Conservation (phyloP, 164 flowering plant species). For the Annona cherimola region DNA sequence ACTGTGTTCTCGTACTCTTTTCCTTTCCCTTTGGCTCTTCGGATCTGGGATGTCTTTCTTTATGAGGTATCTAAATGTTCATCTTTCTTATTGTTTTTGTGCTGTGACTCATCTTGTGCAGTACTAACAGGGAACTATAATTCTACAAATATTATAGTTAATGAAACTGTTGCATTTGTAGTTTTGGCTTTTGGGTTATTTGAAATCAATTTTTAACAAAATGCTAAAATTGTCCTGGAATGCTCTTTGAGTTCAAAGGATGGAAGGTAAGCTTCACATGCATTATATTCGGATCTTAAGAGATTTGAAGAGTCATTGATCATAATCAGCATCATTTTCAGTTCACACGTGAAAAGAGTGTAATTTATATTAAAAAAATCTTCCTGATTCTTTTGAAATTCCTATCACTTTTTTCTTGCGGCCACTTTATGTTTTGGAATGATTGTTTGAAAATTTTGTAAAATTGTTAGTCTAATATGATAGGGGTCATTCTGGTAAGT, state of each 20-base stretch:
- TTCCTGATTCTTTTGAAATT: background rate
- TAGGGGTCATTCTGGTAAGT: background rate
- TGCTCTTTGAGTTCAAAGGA: no score
- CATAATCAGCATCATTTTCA: background rate
- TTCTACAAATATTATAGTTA: no score
- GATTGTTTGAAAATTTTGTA: no score
- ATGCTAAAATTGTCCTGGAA: no score
- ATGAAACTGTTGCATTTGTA: no score
- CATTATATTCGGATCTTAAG: no score
- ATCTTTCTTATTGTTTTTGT: background rate
- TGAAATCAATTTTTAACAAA: no score
- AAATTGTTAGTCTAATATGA: no score
- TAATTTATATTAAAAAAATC: background rate
- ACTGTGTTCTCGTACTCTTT: slow-evolving; percentile 97
- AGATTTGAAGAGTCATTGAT: no score
- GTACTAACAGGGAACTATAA: background rate
- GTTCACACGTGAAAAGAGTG: background rate
- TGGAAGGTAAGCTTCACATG: no score
- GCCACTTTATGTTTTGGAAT: background rate
- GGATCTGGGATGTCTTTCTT: slow-evolving; percentile 98
- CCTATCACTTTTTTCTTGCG: background rate
- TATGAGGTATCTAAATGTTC: slow-evolving; percentile 44
- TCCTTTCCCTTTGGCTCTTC: slow-evolving; percentile 93
- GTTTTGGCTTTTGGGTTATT: no score
- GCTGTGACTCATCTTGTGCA: background rate